Percentiles rank a stretch among this genome's conserved stretches.
Evolutionary conservation across 2,329 filamentous ascomycete species (phyloP).

Genomic region (Capronia epimyces): DNA sequence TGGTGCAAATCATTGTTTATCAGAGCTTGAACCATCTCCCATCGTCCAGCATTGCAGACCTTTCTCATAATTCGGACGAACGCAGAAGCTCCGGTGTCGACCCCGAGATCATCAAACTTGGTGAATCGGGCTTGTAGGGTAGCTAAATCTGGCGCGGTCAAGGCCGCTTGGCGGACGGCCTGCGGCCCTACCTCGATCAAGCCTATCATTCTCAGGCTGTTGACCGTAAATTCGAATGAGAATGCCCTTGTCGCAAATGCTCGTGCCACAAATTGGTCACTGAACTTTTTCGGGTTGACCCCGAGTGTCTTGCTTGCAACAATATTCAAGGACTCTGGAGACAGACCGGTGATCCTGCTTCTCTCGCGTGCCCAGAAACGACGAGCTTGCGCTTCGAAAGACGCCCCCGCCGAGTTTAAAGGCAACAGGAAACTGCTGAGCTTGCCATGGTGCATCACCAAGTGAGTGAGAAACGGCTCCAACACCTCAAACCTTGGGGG

Average conservation of each 20-base stretch:
- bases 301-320: constrained; percentile 19
- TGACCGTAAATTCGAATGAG: constrained; percentile 65
- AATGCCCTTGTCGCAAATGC: constrained; percentile 75
- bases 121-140: constrained; percentile 56
- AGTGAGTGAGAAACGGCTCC: constrained; percentile 39
- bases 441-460: constrained; percentile 32
- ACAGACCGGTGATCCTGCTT: constrained; percentile 24
- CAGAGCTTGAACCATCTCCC: constrained; percentile 48
- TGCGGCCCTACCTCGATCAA: constrained; percentile 67
- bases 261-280: constrained; percentile 68
- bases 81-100: constrained; percentile 56
- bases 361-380: constrained; percentile 14
- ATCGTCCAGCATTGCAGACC: constrained; percentile 56
- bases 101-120: constrained; percentile 56
- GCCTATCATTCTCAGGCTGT: constrained; percentile 64
- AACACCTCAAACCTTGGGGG: constrained; percentile 38
- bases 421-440: constrained; percentile 16
- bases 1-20: constrained; percentile 60
- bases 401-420: constrained; percentile 29
- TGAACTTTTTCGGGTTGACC: constrained; percentile 46
- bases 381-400: constrained; percentile 21
- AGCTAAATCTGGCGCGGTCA: constrained; percentile 54
- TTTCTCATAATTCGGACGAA: constrained; percentile 63
- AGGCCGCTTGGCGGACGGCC: constrained; percentile 70
- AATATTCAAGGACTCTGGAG: constrained; percentile 29